phyloP scores from a whole-genome alignment of 2,329 filamentous ascomycete genomes.

The Talaromyces sp. region DNA sequence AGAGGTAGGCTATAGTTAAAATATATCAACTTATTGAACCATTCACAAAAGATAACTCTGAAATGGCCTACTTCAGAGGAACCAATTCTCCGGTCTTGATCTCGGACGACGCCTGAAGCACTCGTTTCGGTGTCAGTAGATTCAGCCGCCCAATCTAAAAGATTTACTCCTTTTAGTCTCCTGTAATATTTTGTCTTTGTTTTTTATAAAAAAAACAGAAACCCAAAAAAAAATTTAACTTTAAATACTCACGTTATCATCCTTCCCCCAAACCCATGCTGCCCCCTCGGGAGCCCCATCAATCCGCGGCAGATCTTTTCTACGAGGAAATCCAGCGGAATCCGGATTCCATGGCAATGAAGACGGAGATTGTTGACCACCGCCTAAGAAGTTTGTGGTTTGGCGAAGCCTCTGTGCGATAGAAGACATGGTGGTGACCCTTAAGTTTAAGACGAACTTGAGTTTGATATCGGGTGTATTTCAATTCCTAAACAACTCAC shows the following conservation, averaged over 20 bases:
- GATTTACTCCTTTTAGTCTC: not conserved
- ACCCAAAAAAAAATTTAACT: not conserved
- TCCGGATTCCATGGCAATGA: constrained; percentile 52
- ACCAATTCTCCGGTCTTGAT: constrained; percentile 55
- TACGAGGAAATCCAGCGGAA: constrained; percentile 48
- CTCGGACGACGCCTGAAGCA: constrained; percentile 50
- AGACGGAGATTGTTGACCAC: constrained; percentile 14
- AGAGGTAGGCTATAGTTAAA: constrained; percentile 44
- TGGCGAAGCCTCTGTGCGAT: not conserved
- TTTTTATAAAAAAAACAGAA: no score
- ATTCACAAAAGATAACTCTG: not conserved
- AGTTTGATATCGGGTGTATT: not conserved
- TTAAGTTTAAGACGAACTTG: not conserved
- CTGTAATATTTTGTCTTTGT: not conserved
- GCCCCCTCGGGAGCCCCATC: constrained; percentile 51
- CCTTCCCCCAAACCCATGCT: constrained; percentile 58
- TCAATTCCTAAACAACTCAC: not conserved
- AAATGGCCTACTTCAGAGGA: constrained; percentile 44
- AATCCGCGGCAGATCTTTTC: constrained; percentile 46
- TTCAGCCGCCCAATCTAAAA: constrained; percentile 45
- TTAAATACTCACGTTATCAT: constrained; percentile 43
- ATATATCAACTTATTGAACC: not conserved
- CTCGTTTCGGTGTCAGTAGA: constrained; percentile 52
- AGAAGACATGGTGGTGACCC: not conserved
- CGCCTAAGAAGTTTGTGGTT: not conserved